Evolutionary conservation across 2,329 filamentous ascomycete species (phyloP).

Genomic region (Cladosporium oxysporum): DNA sequence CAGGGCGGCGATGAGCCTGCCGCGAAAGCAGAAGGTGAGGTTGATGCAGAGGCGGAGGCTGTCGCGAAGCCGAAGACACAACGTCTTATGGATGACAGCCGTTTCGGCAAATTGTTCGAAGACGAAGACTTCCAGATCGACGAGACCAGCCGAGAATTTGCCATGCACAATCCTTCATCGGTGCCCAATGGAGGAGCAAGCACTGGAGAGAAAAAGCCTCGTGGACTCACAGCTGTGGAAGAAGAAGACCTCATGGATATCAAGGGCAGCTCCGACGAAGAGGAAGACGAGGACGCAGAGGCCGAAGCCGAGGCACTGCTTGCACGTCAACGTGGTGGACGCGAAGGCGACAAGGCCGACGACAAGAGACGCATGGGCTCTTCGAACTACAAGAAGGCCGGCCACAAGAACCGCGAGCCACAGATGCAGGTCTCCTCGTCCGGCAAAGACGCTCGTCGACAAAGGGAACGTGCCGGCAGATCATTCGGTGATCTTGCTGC

Average conservation of each 20-base stretch:
- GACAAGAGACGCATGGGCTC: conserved; percentile 63
- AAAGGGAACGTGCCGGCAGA: conserved; percentile 49
- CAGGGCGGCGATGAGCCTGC: conserved; percentile 56
- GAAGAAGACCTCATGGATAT: conserved; percentile 56
- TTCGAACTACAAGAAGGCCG: conserved; percentile 62
- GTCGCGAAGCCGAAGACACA: conserved; percentile 32
- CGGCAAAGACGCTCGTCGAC: conserved; percentile 32
- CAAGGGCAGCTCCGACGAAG: conserved; percentile 38
- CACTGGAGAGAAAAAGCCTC: conserved; percentile 41
- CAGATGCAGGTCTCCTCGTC: conserved; percentile 61
- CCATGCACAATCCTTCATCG: conserved; percentile 85
- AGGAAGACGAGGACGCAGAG: conserved; percentile 41
- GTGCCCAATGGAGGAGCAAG: conserved; percentile 37
- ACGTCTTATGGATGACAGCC: conserved; percentile 74
- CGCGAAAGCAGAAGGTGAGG: conserved; percentile 52
- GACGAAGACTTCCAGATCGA: conserved; percentile 92
- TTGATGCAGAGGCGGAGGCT: conserved; percentile 39
- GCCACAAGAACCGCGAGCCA: conserved; percentile 44
- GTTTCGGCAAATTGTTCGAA: conserved; percentile 87
- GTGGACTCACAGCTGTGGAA: conserved; percentile 60
- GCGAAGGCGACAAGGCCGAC: conserved; percentile 37
- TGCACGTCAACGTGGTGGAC: conserved; percentile 41
- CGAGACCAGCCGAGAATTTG: conserved; percentile 84
- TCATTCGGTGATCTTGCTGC: conserved; percentile 60
- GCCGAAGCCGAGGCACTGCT: conserved; percentile 30